Base-by-base conservation (phyloP, 495 filamentous ascomycete species). In the Aspergillus sparsus region DNA sequence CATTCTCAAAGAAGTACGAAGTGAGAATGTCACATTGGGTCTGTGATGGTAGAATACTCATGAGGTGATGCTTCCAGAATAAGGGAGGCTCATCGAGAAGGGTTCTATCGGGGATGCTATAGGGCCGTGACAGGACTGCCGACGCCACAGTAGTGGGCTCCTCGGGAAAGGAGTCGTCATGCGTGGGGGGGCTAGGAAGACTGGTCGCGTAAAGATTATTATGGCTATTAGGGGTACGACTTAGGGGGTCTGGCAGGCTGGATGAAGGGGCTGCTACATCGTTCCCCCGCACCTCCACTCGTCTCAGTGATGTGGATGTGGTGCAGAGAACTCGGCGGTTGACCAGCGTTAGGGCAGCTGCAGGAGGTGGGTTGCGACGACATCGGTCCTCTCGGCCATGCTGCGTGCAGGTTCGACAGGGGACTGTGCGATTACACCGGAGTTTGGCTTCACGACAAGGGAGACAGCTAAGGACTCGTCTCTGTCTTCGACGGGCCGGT, bases 381-480 rank as follows among this genome's bases (percentile, higher is more conserved):
- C 42, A 46, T 46, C 18, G 42, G n/a, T 13, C 42, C 15, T 46
- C 42, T 16, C 42, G 42, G 12, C 15, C 7, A 46, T 46, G 15
- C 7, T 16, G 42, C 3, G 15, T 46, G 15, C 42, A 46, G 42
- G 42, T 16, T 3, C 15, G 12, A 16, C 42, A 46, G 12, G 42
- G 42, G 15, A 46, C 15, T 7, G 2, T 0, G 12, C 42, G 42
- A 46, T 46, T 16, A 16, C 42, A 46, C 15, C 42, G 42, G 42
- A 46, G 15, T 16, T 46, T 46, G 15, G 11, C 12, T 16, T n/a
- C 12, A 8, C 42, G 42, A 46, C 42, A 46, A 8, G 42, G 12
- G 2, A 46, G 42, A 46, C 33, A 36, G 54, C 8, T 65, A 32
- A 65, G 46, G 21, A 27, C 21, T 27, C 21, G 21, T 27, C 21